Percentiles rank a stretch among this genome's conserved stretches.
Evolutionary conservation across 257 asterid species (phyloP).

Genomic region (Gardenia jasminoides): DNA sequence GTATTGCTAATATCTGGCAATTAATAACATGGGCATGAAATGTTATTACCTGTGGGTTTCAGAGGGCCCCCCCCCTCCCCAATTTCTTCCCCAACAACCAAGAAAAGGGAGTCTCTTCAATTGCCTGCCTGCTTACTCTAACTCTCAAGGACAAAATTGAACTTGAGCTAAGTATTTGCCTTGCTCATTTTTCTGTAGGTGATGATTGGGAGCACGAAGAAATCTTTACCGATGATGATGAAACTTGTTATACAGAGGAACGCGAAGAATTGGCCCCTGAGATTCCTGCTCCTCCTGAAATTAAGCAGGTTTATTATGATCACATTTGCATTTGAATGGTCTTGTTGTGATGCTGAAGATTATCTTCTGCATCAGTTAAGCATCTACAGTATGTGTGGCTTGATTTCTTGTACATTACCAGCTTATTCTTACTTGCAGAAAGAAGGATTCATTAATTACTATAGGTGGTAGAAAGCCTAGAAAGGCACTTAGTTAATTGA

Average conservation of each 20-base stretch:
- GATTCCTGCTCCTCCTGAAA: constrained; percentile 98
- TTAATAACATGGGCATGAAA: not conserved
- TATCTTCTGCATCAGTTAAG: not conserved
- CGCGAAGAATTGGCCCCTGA: constrained; percentile 96
- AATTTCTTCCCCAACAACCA: too few species aligned
- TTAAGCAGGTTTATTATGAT: constrained; percentile 65
- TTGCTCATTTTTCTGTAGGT: constrained; percentile 40
- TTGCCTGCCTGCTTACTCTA: not conserved
- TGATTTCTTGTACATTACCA: not conserved
- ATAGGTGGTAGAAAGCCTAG: not conserved
- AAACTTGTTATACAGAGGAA: constrained; percentile 81
- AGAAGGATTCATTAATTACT: not conserved
- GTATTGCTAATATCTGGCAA: not conserved
- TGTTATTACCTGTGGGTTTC: not conserved
- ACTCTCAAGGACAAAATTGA: not conserved
- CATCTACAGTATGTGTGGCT: not conserved
- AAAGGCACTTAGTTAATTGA: not conserved
- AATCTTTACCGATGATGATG: constrained; percentile 96
- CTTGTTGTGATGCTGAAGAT: not conserved
- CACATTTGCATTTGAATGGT: not conserved
- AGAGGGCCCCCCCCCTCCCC: too few species aligned
- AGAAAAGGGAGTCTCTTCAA: too few species aligned
- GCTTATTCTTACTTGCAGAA: not conserved
- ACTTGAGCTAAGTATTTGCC: not conserved
- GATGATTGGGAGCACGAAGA: constrained; percentile 99